phyloP scores from a whole-genome alignment of 2,329 filamentous ascomycete genomes.

The Monosporascus cannonballus region DNA sequence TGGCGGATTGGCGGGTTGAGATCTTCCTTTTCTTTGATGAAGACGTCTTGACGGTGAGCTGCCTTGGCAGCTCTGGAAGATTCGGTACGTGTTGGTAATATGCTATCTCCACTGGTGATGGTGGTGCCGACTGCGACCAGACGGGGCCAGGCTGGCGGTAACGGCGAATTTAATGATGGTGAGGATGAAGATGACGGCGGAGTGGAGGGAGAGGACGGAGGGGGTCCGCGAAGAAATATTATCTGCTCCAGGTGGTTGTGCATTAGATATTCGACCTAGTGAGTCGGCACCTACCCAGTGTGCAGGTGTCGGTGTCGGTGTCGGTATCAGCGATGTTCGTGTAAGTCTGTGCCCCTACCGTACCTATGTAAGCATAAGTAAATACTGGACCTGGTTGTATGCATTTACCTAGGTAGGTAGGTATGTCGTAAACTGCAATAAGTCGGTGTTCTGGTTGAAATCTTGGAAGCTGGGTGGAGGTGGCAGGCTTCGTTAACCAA shows the following conservation, averaged over 20 bases:
- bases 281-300: no score
- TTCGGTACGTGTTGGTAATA: conserved; percentile 2
- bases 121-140: conserved; percentile 4
- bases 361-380: no score
- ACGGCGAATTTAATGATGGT: not conserved
- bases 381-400: no score
- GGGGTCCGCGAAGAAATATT: not conserved
- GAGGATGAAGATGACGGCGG: not conserved
- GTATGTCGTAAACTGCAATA: no score
- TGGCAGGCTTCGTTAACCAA: no score
- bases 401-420: no score
- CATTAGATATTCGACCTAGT: not conserved
- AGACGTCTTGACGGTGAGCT: conserved; percentile 68
- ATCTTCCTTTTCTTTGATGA: conserved; percentile 69
- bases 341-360: not conserved
- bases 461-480: no score
- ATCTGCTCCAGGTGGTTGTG: not conserved
- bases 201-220: not conserved
- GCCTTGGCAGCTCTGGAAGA: conserved; percentile 51
- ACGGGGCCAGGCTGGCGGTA: conserved; percentile 3
- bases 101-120: conserved; percentile 5
- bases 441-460: no score
- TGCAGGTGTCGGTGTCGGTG: no score
- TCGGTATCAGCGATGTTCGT: not conserved
- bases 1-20: conserved; percentile 38